Evolutionary conservation across 306 rosid genomes (phyloP).

Genomic region (Coriaria nepalensis): DNA sequence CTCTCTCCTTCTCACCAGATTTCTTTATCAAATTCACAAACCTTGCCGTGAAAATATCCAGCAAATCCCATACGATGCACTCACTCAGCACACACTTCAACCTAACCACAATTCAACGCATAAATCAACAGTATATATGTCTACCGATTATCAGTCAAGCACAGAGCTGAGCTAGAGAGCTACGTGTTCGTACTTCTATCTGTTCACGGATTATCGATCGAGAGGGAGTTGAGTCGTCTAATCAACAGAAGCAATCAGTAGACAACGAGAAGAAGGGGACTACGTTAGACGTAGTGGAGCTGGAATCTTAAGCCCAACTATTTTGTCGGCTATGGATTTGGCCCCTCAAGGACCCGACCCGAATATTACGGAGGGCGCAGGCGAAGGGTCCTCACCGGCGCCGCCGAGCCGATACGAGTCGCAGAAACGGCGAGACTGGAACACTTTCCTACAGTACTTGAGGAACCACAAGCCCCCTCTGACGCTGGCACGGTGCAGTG

Average conservation of each 20-base stretch:
- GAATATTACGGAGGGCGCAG: neutral
- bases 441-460: constrained; percentile 41
- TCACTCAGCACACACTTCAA: neutral
- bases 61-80: neutral
- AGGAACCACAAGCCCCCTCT: constrained; percentile 54
- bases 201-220: too few species aligned
- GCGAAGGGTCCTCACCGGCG: constrained; percentile 25
- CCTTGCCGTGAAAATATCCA: too few species aligned
- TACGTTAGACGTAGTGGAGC: too few species aligned
- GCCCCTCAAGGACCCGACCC: neutral
- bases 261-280: too few species aligned
- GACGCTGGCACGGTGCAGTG: constrained; percentile 45
- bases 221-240: too few species aligned
- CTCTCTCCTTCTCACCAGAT: neutral
- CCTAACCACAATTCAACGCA: too few species aligned
- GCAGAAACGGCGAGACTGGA: constrained; percentile 14
- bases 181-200: too few species aligned
- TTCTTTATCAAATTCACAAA: too few species aligned
- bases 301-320: too few species aligned
- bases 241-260: too few species aligned
- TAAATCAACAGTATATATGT: too few species aligned
- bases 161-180: neutral
- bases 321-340: constrained; percentile 16
- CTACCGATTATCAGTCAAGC: too few species aligned
- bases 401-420: constrained; percentile 50